Percentiles rank a stretch among this genome's conserved stretches.
Evolutionary conservation across 306 rosid genomes (phyloP).

Genomic region (Alnus rubra): DNA sequence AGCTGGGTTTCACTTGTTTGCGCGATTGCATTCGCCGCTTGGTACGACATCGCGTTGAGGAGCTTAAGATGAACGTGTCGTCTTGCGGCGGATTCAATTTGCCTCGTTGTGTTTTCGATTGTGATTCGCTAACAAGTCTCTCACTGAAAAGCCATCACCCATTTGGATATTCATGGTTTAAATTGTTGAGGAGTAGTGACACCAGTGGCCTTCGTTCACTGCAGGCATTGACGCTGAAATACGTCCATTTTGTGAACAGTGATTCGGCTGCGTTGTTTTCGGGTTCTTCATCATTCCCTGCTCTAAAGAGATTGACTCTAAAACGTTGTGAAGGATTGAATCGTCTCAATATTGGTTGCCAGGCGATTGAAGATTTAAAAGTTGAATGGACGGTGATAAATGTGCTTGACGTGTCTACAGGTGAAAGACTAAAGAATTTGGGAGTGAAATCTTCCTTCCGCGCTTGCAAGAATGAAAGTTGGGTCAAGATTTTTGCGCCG

Average conservation of each 20-base stretch:
- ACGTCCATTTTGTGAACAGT: neutral
- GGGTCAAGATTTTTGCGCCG: too few relatives aligned
- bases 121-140: neutral
- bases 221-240: neutral
- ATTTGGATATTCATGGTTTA: too few relatives aligned
- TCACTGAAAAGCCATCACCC: neutral
- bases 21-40: neutral
- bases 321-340: neutral
- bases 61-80: neutral
- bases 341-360: neutral
- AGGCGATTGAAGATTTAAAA: neutral
- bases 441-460: neutral
- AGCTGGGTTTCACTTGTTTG: constrained; percentile 1
- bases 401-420: neutral
- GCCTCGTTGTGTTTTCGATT: neutral
- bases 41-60: neutral
- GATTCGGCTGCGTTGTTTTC: neutral
- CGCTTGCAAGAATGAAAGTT: too few relatives aligned
- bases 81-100: neutral
- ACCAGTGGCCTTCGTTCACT: neutral
- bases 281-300: neutral
- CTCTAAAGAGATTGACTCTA: neutral
- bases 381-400: neutral
- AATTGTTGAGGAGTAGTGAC: too few relatives aligned
- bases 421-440: neutral